Conservation (phyloP, 176 grass and related monocot genomes). For the Aegilops sharonensis region DNA sequence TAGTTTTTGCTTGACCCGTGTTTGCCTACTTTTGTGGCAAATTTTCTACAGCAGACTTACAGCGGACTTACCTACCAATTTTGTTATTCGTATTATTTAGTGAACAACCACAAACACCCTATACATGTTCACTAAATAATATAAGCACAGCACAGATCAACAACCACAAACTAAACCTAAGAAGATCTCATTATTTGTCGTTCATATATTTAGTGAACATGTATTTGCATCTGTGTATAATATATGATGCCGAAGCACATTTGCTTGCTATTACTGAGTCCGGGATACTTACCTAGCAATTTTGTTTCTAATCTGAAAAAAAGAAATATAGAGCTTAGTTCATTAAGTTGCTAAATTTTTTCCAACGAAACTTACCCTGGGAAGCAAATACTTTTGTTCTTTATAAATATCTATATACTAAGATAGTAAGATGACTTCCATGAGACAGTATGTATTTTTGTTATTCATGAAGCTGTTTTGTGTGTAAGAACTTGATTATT, state of each 20-base stretch:
- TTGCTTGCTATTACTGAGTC: background rate
- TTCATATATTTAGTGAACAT: background rate
- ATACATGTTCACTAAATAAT: too few species aligned
- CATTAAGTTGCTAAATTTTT: background rate
- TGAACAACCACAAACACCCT: too few species aligned
- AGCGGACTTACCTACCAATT: too few species aligned
- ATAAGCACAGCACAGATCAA: too few species aligned
- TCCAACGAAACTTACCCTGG: background rate
- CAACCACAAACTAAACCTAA: background rate
- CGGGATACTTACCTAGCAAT: background rate
- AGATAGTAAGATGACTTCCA: background rate
- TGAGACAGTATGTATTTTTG: background rate
- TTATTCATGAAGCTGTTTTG: constrained; percentile 11
- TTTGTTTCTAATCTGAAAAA: background rate
- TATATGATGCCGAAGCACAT: background rate
- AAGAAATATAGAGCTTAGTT: background rate
- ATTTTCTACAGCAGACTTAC: background rate
- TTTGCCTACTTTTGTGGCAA: background rate
- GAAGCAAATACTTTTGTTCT: background rate
- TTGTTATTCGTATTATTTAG: too few species aligned
- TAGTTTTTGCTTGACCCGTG: too few species aligned
- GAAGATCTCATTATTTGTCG: background rate
- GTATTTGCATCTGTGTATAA: constrained; percentile 5
- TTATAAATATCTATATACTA: background rate
- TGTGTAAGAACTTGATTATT: constrained; percentile 6